Base-by-base conservation (phyloP, 495 filamentous ascomycete genomes). In the Cairneyella variabilis region DNA sequence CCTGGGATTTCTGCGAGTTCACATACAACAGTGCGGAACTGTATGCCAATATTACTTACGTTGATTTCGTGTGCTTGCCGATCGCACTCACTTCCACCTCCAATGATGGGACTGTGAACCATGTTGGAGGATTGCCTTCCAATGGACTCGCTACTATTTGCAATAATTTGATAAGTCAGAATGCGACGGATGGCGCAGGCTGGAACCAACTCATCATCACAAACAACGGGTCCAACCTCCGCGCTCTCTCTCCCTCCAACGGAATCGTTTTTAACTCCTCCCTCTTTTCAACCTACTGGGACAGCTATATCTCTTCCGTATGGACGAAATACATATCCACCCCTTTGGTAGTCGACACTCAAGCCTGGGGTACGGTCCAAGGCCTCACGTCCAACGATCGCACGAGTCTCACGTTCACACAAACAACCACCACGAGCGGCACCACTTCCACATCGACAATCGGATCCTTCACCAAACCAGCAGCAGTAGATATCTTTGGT, bases 1-100 rank as follows among this genome's bases (percentile, higher is more conserved):
- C 63, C 43, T 90, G 86, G 83, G 76, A 72, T 30, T 90, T 90
- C 61, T 76, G 72, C 65, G 86, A 90, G 63, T 87, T 90, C 66
- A 90, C 86, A 3, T 85, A 75, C 69, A 88, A 87, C 69, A 61
- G 60, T 38, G 50, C 66, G 11, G 79, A 89, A 66, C 72, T 89
- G 2, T 90, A 84, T 62, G 84, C 77, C 50, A 90, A 90, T 59
- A 85, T 90, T 59, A 77, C 71, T 48, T 84, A 84, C 57, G 86
- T 90, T 41, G 86, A 90, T 69, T 89, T 89, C 57, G 79, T 87
- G 28, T 71, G 73, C 42, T 56, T 88, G 5, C 86, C 86, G 10
- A 79, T 89, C 48, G 75, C 80, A 7, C 69, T 89, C 20, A 66
- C 75, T 21, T 73, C 89, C 9, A 69, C 69, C 27, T 79, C 75